Base-by-base conservation (phyloP, 2,329 filamentous ascomycete genomes). In the Fusarium dlaminii region DNA sequence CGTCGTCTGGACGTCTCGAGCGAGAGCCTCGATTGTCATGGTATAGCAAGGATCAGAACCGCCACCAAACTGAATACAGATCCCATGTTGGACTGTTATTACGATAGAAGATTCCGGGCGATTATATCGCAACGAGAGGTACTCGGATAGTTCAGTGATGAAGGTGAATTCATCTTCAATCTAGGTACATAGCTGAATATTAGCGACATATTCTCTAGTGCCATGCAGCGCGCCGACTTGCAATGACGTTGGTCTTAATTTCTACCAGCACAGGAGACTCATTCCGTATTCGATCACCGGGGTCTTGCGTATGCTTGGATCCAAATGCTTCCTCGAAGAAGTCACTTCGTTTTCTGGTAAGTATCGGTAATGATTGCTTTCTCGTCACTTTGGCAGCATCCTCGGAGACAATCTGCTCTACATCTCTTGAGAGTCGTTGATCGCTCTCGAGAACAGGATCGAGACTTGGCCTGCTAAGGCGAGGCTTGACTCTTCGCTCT, bases 41-140 rank as follows among this genome's bases (percentile, higher is more conserved):
- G 91, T 88, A 79, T 98, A 98, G 27, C 94, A 93, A 8, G 94
- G 92, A 57, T 95, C 92, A 72, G 94, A 92, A 10, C 90, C 91
- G 40, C 91, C 93, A 5, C 90, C 93, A 68, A 96, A 92, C 63
- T 94, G 85, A 75, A 98, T 89, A 78, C 92, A 93, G 20, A 90
- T 88, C 32, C 92, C 91, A 78, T 96, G 93, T 46, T 92, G 89
- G n/a, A 97, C 84, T 5, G 90, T 92, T 52, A 97, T 89, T 79
- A 93, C 89, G 66, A 97, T 91, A 14, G 91, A 93, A 6, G 90
- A 89, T 64, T 94, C 88, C 6, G 93, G 90, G 34, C 93, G 90
- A 68, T 92, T 90, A 80, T 95, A 98, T 52, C 94, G 90, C 68
- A 89, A 87, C 4, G 94, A 92, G 22, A 98, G 86, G 70, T 92